Percentiles rank a stretch among this genome's conserved stretches.
phyloP scores from a whole-genome alignment of 345 rosid genomes.

The Rhodamnia rubescens region DNA sequence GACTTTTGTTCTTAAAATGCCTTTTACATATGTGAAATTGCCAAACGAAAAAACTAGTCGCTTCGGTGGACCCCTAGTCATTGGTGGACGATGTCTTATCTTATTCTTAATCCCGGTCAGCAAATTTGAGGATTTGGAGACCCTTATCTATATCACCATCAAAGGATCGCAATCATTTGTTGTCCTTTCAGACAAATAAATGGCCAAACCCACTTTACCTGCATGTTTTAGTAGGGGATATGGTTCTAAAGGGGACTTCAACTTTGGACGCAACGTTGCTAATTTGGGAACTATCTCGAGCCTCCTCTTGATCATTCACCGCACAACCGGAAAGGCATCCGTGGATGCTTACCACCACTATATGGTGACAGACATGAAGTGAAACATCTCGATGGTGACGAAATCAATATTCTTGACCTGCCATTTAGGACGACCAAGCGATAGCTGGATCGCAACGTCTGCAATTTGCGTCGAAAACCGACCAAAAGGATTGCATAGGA shows the following conservation, averaged over 20 bases:
- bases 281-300: too few species aligned
- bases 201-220: too few species aligned
- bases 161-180: background rate
- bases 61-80: background rate
- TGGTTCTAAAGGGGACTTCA: background rate
- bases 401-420: background rate
- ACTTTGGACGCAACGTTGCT: background rate
- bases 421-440: accelerated
- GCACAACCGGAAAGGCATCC: background rate
- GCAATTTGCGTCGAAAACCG: background rate
- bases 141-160: background rate
- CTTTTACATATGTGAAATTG: background rate
- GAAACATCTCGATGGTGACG: accelerated
- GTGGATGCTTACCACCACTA: background rate
- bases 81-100: background rate
- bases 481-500: accelerated
- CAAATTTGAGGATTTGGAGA: background rate
- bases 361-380: background rate
- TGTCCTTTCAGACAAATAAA: background rate
- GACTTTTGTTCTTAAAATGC: background rate
- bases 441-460: background rate
- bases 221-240: background rate
- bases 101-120: background rate
- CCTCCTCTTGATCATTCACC: background rate
- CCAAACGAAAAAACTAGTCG: background rate